These are phyloP conservation scores for Candida chilensis DNA, from an alignment of 805 yeast species.

Conservation along the genomic window DNA sequence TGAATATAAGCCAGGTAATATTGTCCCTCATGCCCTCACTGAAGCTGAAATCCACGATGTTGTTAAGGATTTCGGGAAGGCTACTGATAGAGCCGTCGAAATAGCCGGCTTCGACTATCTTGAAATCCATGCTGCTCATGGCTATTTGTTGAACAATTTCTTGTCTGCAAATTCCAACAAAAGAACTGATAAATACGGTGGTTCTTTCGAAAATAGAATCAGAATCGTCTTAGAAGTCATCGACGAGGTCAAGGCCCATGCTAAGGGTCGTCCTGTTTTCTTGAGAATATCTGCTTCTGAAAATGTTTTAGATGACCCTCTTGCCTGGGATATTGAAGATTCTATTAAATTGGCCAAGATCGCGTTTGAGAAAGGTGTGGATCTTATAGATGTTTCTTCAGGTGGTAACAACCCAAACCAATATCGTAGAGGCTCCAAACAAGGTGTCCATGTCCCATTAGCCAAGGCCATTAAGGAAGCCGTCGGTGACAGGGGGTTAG, in stretches of 20 bases:
- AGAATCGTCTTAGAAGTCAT: conserved; percentile 38
- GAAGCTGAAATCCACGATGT: conserved; percentile 26
- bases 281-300: conserved; percentile 40
- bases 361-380: conserved; percentile 33
- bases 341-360: conserved; percentile 27
- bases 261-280: conserved; percentile 34
- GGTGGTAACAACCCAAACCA: conserved; percentile 35
- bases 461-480: conserved; percentile 33
- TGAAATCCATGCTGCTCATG: conserved; percentile 61
- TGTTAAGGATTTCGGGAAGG: conserved; percentile 29
- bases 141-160: conserved; percentile 44
- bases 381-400: conserved; percentile 45
- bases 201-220: conserved; percentile 48
- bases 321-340: conserved; percentile 36
- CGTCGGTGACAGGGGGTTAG: conserved; percentile 28
- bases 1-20: too few relatives aligned
- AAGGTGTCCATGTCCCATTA: conserved; percentile 25
- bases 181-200: conserved; percentile 59
- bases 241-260: conserved; percentile 29
- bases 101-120: conserved; percentile 53
- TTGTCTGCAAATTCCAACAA: conserved; percentile 34
- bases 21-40: too few relatives aligned
- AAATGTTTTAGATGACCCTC: conserved; percentile 19
- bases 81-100: conserved; percentile 40
- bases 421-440: conserved; percentile 11